phyloP scores from a whole-genome alignment of 306 rosid genomes.

The Gynostemma pentaphyllum region DNA sequence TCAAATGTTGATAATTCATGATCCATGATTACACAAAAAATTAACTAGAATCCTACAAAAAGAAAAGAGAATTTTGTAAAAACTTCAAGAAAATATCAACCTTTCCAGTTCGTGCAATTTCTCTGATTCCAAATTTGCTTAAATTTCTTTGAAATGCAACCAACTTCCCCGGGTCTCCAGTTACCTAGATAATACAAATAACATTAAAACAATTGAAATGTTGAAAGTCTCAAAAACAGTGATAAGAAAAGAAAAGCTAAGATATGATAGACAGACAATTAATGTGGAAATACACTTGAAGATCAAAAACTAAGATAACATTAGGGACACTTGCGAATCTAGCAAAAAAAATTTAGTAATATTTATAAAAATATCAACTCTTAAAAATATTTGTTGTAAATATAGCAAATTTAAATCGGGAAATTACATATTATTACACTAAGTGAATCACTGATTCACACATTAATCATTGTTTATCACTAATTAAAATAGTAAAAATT shows the following conservation, averaged over 20 bases:
- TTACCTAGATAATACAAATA: constrained; percentile 25
- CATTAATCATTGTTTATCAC: no score
- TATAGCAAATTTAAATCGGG: no score
- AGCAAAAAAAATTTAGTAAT: no score
- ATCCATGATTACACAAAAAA: no score
- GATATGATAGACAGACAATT: background rate
- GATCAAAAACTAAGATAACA: background rate
- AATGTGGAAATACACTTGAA: background rate
- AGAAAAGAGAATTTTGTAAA: background rate
- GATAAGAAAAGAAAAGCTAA: background rate
- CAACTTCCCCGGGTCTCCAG: constrained; percentile 57
- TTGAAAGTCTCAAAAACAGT: background rate
- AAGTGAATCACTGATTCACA: no score
- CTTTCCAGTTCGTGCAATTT: constrained; percentile 55
- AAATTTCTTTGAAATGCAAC: constrained; percentile 41
- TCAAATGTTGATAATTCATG: background rate
- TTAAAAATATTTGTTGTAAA: no score
- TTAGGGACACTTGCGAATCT: no score
- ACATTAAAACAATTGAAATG: background rate
- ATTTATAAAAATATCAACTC: no score
- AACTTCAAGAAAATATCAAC: constrained; percentile 4
- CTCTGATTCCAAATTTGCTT: constrained; percentile 39
- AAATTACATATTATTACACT: no score
- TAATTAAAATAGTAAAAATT: no score
- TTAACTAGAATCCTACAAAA: background rate